Evolutionary conservation across 495 filamentous ascomycete genomes (phyloP), one percentile per base, ranked within the genome.

Genomic region (Xylaria bambusicola): DNA sequence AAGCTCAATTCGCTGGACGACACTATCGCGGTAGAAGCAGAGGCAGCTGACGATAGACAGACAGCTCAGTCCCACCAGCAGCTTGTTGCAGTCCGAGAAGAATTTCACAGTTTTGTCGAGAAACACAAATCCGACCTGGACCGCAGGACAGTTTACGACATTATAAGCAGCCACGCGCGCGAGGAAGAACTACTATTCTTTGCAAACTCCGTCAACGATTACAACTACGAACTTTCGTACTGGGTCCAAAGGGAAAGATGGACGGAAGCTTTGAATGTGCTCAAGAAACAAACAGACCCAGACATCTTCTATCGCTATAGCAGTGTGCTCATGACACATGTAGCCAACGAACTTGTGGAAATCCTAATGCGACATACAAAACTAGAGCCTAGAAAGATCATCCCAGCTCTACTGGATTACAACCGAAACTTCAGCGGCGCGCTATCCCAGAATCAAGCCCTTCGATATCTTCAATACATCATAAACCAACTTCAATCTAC

Each of bases 171-270:
- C 60, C 95, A 98, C 70, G 95, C 92, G 33, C 84, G 94, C 17
- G 93, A 97, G 73, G 87, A 92, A 65, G 95, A 98, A 69, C 76
- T 98, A 12, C 82, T 98, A 1, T 92, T 85, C 75, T 98, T 91
- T 74, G 94, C 94, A 9, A 91, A 89, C 49, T 85, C 86, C 20
- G 80, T 92, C 26, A 88, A 92, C 64, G 94, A 98, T 71, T 87
- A 93, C 75, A 94, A 94, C 70, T 98, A 93, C 66, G 92, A 97
- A 29, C 79, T 98, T 18, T 87, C 90, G 0, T 98, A 98, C 76
- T 98, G 95, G 95, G 88, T 97, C 23, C 95, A 97, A 71, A 83
- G 94, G 55, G 94, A 97, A 73, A 85, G 91, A 63, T 98, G 94
- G 94, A 71, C 83, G n/a, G 90, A 97, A 62, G 88, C 92, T 4